Evolutionary conservation across 2,329 filamentous ascomycete genomes (phyloP), one percentile per base, ranked within the genome.

Genomic region (Talaromyces sp.): DNA sequence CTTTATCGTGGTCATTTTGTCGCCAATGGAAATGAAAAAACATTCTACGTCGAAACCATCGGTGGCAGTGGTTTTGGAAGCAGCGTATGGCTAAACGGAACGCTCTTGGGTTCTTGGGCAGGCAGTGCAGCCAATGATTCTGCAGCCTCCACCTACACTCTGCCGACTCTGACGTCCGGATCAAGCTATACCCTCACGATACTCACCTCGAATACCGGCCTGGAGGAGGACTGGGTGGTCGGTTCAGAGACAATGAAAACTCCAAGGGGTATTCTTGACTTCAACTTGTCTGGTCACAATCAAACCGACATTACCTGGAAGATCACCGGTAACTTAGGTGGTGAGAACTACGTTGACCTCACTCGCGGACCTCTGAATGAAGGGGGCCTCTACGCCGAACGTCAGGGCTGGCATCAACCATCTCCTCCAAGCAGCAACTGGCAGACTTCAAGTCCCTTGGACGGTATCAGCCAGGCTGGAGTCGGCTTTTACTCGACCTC

Each of bases 1-100:
- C 70, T 93, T 57, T 93, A 86, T 79, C 85, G 90, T 1, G 90
- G 90, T 0, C 82, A 87, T 68, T 93, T 94, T 73, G 83, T 79
- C 0, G 86, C 90, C 4, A 83, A 80, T 1, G 89, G 89, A 17
- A 77, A 81, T 1, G 89, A 92, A 68, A 79, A 80, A 0, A 79
- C 77, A 0, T 78, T 93, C 54, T 83, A 77, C 66, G 73, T 90
- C 19, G 79, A 79, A 50, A 89, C 89, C 0, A 85, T 88, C 67
- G 90, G 91, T 43, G 90, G 90, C 1, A 82, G 78, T 2, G 90
- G 85, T 0, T 93, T 87, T 67, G 90, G 88, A 4, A 86, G 84
- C 67, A 86, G 87, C 1, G 83, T 87, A 19, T 93, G 88, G 87
- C 77, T 93, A 3, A 84, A 90, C 70, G 77, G 78, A 15, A 82